phyloP scores from a whole-genome alignment of 352 stramenopile genomes.

The Aphanomyces euteiches region DNA sequence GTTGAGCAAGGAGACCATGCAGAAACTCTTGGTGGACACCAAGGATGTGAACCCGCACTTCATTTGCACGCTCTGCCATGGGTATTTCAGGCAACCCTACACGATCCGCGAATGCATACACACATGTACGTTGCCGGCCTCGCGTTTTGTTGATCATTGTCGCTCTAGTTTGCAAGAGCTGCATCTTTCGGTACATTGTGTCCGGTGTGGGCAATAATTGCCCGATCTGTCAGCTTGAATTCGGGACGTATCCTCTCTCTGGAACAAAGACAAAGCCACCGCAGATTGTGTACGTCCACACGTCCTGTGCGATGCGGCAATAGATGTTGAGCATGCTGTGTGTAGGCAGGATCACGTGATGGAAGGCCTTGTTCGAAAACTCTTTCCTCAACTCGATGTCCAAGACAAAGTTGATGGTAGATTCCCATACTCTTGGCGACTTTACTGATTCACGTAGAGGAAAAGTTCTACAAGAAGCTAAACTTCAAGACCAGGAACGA shows the following conservation, averaged over 20 bases:
- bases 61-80: slow-evolving; percentile 25
- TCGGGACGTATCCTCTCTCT: slow-evolving; percentile 28
- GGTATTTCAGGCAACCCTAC: slow-evolving; percentile 30
- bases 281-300: slow-evolving; percentile 29
- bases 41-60: slow-evolving; percentile 21
- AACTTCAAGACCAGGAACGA: slow-evolving; percentile 3
- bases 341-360: slow-evolving; percentile 28
- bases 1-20: background rate
- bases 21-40: slow-evolving; percentile 15
- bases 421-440: background rate
- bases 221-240: slow-evolving; percentile 21
- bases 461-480: slow-evolving; percentile 17
- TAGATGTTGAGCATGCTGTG: background rate
- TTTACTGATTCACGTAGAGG: slow-evolving; percentile 4
- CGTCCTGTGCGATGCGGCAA: background rate
- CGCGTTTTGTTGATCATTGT: background rate
- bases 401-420: slow-evolving; percentile 26
- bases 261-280: slow-evolving; percentile 30
- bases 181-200: slow-evolving; percentile 31
- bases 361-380: slow-evolving; percentile 28
- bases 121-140: slow-evolving; percentile 17
- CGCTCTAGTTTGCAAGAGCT: slow-evolving; percentile 28
- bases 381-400: slow-evolving; percentile 16
- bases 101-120: slow-evolving; percentile 30
- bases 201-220: slow-evolving; percentile 17